Base-by-base conservation (phyloP, 306 rosid species). In the Styphnolobium japonicum region DNA sequence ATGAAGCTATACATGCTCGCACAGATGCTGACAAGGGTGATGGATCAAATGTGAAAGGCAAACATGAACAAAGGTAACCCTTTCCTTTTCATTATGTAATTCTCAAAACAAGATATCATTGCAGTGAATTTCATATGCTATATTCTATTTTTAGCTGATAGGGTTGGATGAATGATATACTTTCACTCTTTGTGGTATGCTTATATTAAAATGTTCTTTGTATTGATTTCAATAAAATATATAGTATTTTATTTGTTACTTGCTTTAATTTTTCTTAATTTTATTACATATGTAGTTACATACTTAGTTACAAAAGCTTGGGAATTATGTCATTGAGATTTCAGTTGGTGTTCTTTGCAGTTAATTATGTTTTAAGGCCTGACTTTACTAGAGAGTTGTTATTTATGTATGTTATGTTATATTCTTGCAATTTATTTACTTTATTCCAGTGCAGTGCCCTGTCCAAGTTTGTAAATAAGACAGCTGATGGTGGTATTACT, bases 381-480 rank as follows among this genome's bases (percentile, higher is more conserved):
- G 45, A 49, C 18, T 75, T 66, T 40, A 60, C 55, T 66, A 19
- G 31, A 49, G 25, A 77, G 45, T 71, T 55, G 31, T 76, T 85
- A 74, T 42, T 63, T 67, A 48, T 69, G 14, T 55, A 51, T 61
- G 56, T 71, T 55, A 51, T 61, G 56, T 71, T 71, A 55, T 80
- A 75, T 87, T 85, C 85, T 64, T 81, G 92, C 79, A 85, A 91
- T 89, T 92, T 87, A 93, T 90, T 87, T 85, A 82, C 81, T 83
- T 86, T 83, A 79, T 81, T 90, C 96, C 94, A 88, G 93, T 90
- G 98, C 99, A 95, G 99, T 93, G 92, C 90, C 72, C 70, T 95
- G 87, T 95, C 91, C 76, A 95, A 95, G 90, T 93, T 91, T 84
- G 89, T 93, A 29, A 95, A 91, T 90, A 95, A 91, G 87, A 82